A percentile compares a stretch with the other conserved stretches of the same genome.
Conservation (phyloP, 2,329 filamentous ascomycete genomes). For the Cladophialophora chaetospira region DNA sequence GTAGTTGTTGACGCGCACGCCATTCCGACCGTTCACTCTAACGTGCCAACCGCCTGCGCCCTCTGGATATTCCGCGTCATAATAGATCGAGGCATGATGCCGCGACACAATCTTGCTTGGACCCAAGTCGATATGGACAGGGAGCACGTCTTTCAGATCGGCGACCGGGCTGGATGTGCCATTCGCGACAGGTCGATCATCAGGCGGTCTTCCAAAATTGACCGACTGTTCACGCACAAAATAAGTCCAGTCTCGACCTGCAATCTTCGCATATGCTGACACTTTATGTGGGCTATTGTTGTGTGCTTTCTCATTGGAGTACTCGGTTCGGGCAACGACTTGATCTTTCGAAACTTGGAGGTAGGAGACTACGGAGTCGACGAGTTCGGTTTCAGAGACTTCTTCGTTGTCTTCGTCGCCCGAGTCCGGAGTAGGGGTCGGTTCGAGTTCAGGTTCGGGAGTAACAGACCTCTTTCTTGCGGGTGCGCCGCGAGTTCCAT, state of each 20-base stretch:
- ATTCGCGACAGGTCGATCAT: conserved; percentile 40
- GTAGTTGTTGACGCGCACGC: conserved; percentile 76
- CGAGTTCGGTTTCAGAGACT: conserved; percentile 46
- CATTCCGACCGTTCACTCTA: conserved; percentile 86
- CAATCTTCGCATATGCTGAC: conserved; percentile 54
- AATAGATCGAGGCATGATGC: conserved; percentile 73
- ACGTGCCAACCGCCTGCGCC: conserved; percentile 72
- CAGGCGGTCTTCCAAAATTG: conserved; percentile 53
- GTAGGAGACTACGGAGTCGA: conserved; percentile 52
- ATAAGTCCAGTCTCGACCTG: conserved; percentile 55
- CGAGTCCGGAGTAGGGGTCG: conserved; percentile 45
- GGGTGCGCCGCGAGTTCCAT: conserved; percentile 20
- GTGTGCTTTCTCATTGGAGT: conserved; percentile 46
- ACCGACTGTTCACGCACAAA: conserved; percentile 53
- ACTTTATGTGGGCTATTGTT: conserved; percentile 48
- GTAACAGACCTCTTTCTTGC: conserved; percentile 28
- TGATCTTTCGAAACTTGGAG: conserved; percentile 47
- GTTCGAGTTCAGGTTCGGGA: conserved; percentile 41
- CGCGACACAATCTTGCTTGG: conserved; percentile 81
- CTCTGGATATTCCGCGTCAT: conserved; percentile 61
- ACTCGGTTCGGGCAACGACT: conserved; percentile 47
- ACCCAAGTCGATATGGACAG: conserved; percentile 83
- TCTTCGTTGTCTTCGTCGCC: conserved; percentile 47
- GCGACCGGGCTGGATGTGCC: conserved; percentile 50
- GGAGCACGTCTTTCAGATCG: conserved; percentile 43